Percentiles rank a stretch among this genome's conserved stretches.
Evolutionary conservation across 495 filamentous ascomycete genomes (phyloP).

Genomic region (Hyaloscypha finlandica): DNA sequence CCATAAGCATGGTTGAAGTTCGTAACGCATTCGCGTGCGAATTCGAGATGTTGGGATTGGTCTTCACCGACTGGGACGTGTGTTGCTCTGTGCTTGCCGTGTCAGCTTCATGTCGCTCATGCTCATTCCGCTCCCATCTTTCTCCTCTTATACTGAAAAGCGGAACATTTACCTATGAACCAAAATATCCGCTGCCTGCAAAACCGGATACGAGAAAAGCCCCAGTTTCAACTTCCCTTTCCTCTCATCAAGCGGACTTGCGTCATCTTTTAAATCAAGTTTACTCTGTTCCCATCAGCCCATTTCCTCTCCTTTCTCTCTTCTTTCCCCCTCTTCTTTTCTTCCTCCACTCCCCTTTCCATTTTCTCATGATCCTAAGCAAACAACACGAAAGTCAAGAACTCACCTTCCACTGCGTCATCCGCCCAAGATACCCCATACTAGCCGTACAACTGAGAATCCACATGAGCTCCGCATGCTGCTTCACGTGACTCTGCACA

Average conservation of each 20-base stretch:
- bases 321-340: too few species aligned
- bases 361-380: not conserved
- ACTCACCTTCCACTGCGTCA: slow-evolving; percentile 97
- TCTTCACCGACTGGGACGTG: slow-evolving; percentile 97
- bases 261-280: slow-evolving; percentile 57
- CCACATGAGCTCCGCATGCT: slow-evolving; percentile 90
- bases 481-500: slow-evolving; percentile 39
- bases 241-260: slow-evolving; percentile 51
- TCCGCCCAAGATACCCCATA: slow-evolving; percentile 85
- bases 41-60: slow-evolving; percentile 91
- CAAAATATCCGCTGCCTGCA: slow-evolving; percentile 94
- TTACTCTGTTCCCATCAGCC: slow-evolving; percentile 59
- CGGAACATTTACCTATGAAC: slow-evolving; percentile 64
- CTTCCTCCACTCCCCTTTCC: too few species aligned
- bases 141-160: not conserved
- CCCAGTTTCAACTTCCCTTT: slow-evolving; percentile 73
- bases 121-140: not conserved
- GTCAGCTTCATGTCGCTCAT: not conserved
- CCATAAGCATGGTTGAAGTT: slow-evolving; percentile 80
- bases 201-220: slow-evolving; percentile 94
- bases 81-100: slow-evolving; percentile 59
- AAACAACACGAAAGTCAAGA: not conserved
- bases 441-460: slow-evolving; percentile 87
- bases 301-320: too few species aligned
- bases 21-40: slow-evolving; percentile 77